Conservation (phyloP, 2,329 filamentous ascomycete species). For the Tolypocladium nubicola region DNA sequence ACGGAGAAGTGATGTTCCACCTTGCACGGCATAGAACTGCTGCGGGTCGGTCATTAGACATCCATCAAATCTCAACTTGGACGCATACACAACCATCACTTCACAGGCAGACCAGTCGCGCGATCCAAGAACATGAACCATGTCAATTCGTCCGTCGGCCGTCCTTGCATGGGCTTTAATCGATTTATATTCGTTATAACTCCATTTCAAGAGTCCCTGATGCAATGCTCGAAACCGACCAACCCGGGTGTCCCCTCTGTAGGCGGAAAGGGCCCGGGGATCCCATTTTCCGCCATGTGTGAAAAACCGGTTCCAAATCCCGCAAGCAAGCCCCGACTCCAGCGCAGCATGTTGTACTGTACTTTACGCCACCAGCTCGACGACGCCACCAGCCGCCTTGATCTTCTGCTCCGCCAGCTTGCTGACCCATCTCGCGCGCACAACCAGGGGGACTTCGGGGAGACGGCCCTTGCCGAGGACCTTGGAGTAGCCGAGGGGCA, state of each 20-base stretch:
- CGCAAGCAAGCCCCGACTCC: slow-evolving; percentile 1
- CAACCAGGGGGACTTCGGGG: slow-evolving; percentile 85
- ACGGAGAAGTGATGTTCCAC: no score
- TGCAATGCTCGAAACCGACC: slow-evolving; percentile 32
- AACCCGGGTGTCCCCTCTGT: slow-evolving; percentile 17
- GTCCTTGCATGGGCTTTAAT: slow-evolving; percentile 20
- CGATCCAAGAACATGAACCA: background rate
- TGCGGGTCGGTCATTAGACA: no score
- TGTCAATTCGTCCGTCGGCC: background rate
- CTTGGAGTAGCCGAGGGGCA: slow-evolving; percentile 96
- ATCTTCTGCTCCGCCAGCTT: slow-evolving; percentile 98
- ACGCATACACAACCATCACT: background rate
- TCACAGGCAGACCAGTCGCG: background rate
- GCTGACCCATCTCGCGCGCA: slow-evolving; percentile 91
- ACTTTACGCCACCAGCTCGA: slow-evolving; percentile 80
- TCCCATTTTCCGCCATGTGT: slow-evolving; percentile 9
- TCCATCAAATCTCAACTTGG: no score
- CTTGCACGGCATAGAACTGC: no score
- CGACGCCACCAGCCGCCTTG: slow-evolving; percentile 89
- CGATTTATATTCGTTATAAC: slow-evolving; percentile 30
- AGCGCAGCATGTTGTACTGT: slow-evolving; percentile 5
- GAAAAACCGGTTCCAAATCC: slow-evolving; percentile 6
- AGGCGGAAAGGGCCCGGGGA: slow-evolving; percentile 2
- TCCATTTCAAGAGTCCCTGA: slow-evolving; percentile 27
- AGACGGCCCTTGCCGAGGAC: slow-evolving; percentile 97